Evolutionary conservation across 352 stramenopile genomes (phyloP).

Genomic region (Thalassiosira hispida): DNA sequence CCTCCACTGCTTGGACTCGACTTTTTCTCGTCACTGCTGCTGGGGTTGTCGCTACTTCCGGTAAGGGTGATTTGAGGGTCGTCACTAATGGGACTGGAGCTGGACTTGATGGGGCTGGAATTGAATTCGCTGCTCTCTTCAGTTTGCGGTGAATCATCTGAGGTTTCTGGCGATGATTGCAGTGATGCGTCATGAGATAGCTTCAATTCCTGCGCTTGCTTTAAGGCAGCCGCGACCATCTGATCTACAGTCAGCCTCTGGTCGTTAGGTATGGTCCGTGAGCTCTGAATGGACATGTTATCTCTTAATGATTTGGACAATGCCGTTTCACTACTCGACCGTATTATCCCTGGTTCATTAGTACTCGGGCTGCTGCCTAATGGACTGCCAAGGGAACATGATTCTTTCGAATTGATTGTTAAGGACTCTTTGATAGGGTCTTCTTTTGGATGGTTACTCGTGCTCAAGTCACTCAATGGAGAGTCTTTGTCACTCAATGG

Average conservation of each 20-base stretch:
- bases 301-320: not conserved
- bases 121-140: slow-evolving; percentile 7
- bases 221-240: slow-evolving; percentile 20
- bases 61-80: not conserved
- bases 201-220: slow-evolving; percentile 23
- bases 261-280: slow-evolving; percentile 14
- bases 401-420: not conserved
- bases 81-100: not conserved
- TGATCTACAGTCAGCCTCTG: slow-evolving; percentile 12
- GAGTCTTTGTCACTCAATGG: not conserved
- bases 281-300: not conserved
- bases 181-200: slow-evolving; percentile 4
- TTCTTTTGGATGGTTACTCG: not conserved
- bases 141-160: slow-evolving; percentile 2
- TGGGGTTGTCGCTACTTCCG: not conserved
- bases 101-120: slow-evolving; percentile 5
- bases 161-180: slow-evolving; percentile 9
- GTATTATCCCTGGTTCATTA: not conserved
- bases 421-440: too few species aligned
- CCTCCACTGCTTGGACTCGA: not conserved
- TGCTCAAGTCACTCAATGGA: slow-evolving; percentile 2
- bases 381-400: not conserved
- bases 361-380: slow-evolving; percentile 6
- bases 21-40: not conserved
- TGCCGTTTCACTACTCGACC: not conserved